phyloP scores from a whole-genome alignment of 768 basidiomycete genomes.

The Nevesoporus exiguus region DNA sequence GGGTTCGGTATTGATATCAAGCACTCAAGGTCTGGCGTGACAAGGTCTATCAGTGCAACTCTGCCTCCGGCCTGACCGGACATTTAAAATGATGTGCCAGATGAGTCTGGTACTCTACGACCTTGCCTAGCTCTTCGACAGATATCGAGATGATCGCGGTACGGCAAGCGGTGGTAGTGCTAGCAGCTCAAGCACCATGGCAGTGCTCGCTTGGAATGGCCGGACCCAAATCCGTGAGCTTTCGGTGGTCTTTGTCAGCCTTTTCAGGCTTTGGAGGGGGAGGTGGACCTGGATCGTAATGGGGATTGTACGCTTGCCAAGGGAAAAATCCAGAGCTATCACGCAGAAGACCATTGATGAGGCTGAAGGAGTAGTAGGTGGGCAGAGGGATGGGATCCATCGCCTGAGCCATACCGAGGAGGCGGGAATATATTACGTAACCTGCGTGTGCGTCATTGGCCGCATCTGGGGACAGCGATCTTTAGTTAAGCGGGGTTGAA shows the following conservation, averaged over 20 bases:
- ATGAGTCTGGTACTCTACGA: not conserved
- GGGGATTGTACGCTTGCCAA: constrained; percentile 61
- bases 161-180: not conserved
- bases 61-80: constrained; percentile 2
- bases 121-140: not conserved
- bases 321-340: constrained; percentile 32
- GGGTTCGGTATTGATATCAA: not conserved
- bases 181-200: not conserved
- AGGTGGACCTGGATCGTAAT: constrained; percentile 69
- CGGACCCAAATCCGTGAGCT: not conserved
- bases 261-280: constrained; percentile 45
- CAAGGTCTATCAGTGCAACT: not conserved
- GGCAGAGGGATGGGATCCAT: constrained; percentile 32
- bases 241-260: constrained; percentile 3
- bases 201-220: not conserved
- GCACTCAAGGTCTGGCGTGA: not conserved
- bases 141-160: not conserved
- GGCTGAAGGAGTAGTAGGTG: constrained; percentile 57
- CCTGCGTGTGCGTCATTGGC: constrained; percentile 71
- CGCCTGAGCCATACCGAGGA: constrained; percentile 41
- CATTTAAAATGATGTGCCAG: not conserved
- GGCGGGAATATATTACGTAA: constrained; percentile 46
- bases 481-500: not conserved
- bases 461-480: constrained; percentile 47
- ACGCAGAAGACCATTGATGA: constrained; percentile 43